A percentile compares a stretch with the other conserved stretches of the same genome.
Conservation (phyloP, 1,139 yeast genomes). For the Blastobotrys elegans region DNA sequence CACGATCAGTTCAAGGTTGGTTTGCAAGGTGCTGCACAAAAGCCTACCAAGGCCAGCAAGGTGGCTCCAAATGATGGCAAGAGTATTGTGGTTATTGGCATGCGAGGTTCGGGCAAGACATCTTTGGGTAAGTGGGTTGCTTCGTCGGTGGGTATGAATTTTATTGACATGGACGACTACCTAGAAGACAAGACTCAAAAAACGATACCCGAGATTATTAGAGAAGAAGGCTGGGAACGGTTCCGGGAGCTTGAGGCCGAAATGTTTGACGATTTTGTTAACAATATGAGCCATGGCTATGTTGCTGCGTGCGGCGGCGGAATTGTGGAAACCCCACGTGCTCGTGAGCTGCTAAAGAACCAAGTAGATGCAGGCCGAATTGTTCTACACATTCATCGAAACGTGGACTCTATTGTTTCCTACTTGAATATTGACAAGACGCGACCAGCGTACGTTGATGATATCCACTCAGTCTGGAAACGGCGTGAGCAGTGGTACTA, state of each 20-base stretch:
- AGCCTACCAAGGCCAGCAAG: conserved; percentile 3
- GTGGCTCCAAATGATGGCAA: conserved; percentile 38
- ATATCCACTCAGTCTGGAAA: conserved; percentile 75
- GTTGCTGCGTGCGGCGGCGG: conserved; percentile 97
- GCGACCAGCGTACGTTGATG: conserved; percentile 79
- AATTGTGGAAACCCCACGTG: conserved; percentile 70
- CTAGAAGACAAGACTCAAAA: conserved; percentile 53
- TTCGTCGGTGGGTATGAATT: conserved; percentile 59
- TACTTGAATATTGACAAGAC: conserved; percentile 72
- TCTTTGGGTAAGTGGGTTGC: conserved; percentile 83
- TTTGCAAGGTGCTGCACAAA: conserved; percentile 51
- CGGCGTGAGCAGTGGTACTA: conserved; percentile 77
- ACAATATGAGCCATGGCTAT: conserved; percentile 48
- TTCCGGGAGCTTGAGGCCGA: conserved; percentile 69
- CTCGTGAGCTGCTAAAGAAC: conserved; percentile 56
- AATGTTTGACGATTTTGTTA: conserved; percentile 50
- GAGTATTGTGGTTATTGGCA: conserved; percentile 82
- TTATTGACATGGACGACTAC: conserved; percentile 71
- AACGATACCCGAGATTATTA: conserved; percentile 64
- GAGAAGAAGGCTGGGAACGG: conserved; percentile 74
- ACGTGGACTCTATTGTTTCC: conserved; percentile 70
- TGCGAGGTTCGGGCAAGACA: conserved; percentile 98
- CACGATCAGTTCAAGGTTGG: conserved; percentile 60
- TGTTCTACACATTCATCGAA: conserved; percentile 87
- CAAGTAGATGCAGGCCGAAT: conserved; percentile 59